These are phyloP conservation scores for Globisporangium okanoganense DNA, from an alignment of 352 stramenopile species.

Conservation along the genomic window DNA sequence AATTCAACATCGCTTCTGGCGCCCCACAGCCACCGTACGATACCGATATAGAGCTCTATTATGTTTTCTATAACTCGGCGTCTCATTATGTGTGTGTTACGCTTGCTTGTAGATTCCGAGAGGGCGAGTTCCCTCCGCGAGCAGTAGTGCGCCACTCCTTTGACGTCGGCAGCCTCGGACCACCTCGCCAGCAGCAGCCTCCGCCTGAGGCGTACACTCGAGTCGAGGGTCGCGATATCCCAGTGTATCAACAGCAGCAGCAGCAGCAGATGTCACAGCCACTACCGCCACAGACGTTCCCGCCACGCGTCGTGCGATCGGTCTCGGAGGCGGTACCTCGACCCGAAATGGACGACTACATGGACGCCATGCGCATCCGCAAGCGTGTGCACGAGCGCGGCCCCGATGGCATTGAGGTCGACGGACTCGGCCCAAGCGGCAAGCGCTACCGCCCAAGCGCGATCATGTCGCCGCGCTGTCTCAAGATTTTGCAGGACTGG, in stretches of 20 bases:
- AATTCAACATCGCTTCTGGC: conserved; percentile 19
- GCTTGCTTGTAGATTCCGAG: conserved; percentile 14
- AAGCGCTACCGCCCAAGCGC: conserved; percentile 42
- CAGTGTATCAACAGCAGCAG: conserved; percentile 20
- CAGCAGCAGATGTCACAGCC: conserved; percentile 9
- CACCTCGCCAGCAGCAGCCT: conserved; percentile 11
- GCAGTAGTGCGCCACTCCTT: conserved; percentile 57
- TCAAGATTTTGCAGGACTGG: conserved; percentile 81
- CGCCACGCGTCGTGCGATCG: conserved; percentile 48
- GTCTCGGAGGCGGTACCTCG: conserved; percentile 57
- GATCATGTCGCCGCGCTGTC: conserved; percentile 60
- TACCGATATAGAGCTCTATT: neutral
- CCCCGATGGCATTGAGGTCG: conserved; percentile 24
- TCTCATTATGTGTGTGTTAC: too few species aligned
- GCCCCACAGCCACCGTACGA: conserved; percentile 21
- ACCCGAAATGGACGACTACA: conserved; percentile 58
- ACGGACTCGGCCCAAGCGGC: conserved; percentile 19
- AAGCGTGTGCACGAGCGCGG: conserved; percentile 50
- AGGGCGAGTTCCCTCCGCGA: conserved; percentile 39
- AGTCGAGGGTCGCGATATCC: conserved; percentile 12
- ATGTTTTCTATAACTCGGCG: too few species aligned
- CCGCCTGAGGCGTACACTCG: conserved; percentile 17
- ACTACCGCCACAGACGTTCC: conserved; percentile 17
- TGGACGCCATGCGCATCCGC: conserved; percentile 62
- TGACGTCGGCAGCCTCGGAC: conserved; percentile 54